phyloP scores from a whole-genome alignment of 2,329 filamentous ascomycete genomes.

The Hypocreales sp. region DNA sequence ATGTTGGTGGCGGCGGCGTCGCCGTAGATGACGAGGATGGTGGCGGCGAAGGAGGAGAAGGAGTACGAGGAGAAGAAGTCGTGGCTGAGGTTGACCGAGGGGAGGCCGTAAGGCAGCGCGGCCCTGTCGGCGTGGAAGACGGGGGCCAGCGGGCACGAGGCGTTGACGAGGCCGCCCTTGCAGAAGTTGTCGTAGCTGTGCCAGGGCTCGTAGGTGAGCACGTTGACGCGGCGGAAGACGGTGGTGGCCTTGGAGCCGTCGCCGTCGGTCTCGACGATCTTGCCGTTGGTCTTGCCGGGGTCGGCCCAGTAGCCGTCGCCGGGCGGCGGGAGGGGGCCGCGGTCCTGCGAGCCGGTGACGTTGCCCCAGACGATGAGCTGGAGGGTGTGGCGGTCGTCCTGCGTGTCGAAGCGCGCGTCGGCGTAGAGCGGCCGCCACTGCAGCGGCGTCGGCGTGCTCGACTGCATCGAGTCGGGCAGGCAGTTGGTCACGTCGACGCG shows the following conservation, averaged over 20 bases:
- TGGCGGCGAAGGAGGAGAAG: conserved; percentile 68
- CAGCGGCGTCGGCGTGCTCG: conserved; percentile 40
- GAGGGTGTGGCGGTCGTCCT: conserved; percentile 45
- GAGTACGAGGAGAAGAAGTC: conserved; percentile 71
- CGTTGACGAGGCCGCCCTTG: conserved; percentile 38
- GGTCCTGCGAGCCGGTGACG: conserved; percentile 56
- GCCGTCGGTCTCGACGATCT: conserved; percentile 48
- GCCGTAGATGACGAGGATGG: conserved; percentile 61
- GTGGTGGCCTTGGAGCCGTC: conserved; percentile 51
- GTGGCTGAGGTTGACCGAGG: conserved; percentile 58
- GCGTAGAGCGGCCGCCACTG: conserved; percentile 70
- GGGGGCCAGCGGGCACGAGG: conserved; percentile 59
- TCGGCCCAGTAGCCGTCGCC: conserved; percentile 48
- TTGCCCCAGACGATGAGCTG: conserved; percentile 80
- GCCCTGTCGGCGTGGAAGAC: background rate
- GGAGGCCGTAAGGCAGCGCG: conserved; percentile 32
- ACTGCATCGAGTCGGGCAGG: conserved; percentile 45
- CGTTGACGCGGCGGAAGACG: conserved; percentile 52
- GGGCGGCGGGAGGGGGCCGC: conserved; percentile 41
- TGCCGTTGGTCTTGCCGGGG: conserved; percentile 46
- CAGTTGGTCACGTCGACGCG: conserved; percentile 77
- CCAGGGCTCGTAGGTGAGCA: conserved; percentile 64
- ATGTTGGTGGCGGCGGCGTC: conserved; percentile 47
- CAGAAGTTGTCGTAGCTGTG: conserved; percentile 49
- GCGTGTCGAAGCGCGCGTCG: conserved; percentile 56